These are phyloP conservation scores for Camillea tinctor DNA, from an alignment of 2,329 filamentous ascomycete genomes.

Conservation along the genomic window DNA sequence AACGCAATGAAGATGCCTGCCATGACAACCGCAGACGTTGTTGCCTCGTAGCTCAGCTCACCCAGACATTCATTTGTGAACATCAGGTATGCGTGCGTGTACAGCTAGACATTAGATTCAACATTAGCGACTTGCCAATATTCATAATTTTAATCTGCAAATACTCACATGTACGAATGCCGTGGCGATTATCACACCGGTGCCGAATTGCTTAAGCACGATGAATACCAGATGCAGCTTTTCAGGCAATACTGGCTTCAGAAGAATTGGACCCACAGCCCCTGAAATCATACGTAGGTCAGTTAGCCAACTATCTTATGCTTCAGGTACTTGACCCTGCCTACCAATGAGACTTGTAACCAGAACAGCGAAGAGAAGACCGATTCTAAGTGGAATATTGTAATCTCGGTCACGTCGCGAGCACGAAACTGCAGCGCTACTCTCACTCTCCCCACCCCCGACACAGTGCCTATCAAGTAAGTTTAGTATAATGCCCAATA, in stretches of 20 bases:
- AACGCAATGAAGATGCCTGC: slow-evolving; percentile 73
- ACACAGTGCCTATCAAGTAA: slow-evolving; percentile 53
- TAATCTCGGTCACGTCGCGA: slow-evolving; percentile 53
- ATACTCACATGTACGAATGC: slow-evolving; percentile 63
- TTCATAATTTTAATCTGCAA: not conserved
- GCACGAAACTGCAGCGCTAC: slow-evolving; percentile 38
- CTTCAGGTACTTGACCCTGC: slow-evolving; percentile 17
- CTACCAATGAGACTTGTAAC: slow-evolving; percentile 63
- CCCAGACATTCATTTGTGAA: slow-evolving; percentile 70
- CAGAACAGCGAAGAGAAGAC: slow-evolving; percentile 70
- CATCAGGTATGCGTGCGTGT: slow-evolving; percentile 71
- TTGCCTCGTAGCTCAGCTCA: slow-evolving; percentile 64
- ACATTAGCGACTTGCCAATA: not conserved
- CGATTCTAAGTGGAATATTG: slow-evolving; percentile 66
- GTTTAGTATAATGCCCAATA: not conserved
- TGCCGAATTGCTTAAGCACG: slow-evolving; percentile 71
- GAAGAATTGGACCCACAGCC: slow-evolving; percentile 66
- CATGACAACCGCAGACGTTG: slow-evolving; percentile 69
- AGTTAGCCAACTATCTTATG: not conserved
- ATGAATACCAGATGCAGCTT: slow-evolving; percentile 53
- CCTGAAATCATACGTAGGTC: slow-evolving; percentile 30
- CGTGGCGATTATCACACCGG: slow-evolving; percentile 70
- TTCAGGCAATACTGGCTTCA: slow-evolving; percentile 55
- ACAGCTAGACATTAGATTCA: slow-evolving; percentile 48
- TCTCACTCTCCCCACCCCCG: slow-evolving; percentile 38